Percentiles rank a stretch among this genome's conserved stretches.
Evolutionary conservation across 1,284 basidiomycete genomes (phyloP).

Genomic region (Ceratobasidium sp.): DNA sequence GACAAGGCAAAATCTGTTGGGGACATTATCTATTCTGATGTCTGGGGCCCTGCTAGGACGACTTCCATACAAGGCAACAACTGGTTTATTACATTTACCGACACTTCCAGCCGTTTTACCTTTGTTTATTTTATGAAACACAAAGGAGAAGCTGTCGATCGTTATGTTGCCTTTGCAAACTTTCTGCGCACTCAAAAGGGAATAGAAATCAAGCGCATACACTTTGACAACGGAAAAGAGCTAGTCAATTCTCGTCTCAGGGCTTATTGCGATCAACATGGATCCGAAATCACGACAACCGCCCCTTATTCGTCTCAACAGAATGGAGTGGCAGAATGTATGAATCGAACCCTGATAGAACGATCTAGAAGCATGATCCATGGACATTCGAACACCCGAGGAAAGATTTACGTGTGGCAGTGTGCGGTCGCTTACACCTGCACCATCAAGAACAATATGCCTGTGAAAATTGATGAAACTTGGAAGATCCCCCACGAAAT

Average conservation of each 20-base stretch:
- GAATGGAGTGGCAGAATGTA: slow-evolving; percentile 55
- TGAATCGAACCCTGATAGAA: slow-evolving; percentile 50
- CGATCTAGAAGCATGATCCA: slow-evolving; percentile 23
- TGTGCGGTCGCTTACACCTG: slow-evolving; percentile 2
- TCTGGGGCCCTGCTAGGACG: slow-evolving; percentile 3
- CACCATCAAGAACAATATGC: slow-evolving; percentile 10
- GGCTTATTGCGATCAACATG: background rate
- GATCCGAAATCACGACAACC: slow-evolving; percentile 29
- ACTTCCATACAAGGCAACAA: background rate
- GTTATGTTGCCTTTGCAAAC: background rate
- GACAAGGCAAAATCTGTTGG: background rate
- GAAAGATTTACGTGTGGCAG: slow-evolving; percentile 14
- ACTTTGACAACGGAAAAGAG: too few species aligned
- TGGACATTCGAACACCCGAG: slow-evolving; percentile 4
- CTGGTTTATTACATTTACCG: background rate
- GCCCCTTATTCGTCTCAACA: slow-evolving; percentile 52
- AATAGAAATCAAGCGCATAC: background rate
- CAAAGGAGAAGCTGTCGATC: background rate
- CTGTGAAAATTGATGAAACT: background rate
- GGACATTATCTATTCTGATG: slow-evolving; percentile 5
- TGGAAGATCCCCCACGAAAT: background rate
- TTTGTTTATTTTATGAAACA: background rate
- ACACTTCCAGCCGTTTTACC: background rate
- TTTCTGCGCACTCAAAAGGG: background rate
- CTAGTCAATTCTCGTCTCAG: background rate